A percentile compares a stretch with the other conserved stretches of the same genome.
These are phyloP conservation scores for Triticum dicoccoides DNA, from an alignment of 176 grass and related monocot genomes.

Conservation along the genomic window DNA sequence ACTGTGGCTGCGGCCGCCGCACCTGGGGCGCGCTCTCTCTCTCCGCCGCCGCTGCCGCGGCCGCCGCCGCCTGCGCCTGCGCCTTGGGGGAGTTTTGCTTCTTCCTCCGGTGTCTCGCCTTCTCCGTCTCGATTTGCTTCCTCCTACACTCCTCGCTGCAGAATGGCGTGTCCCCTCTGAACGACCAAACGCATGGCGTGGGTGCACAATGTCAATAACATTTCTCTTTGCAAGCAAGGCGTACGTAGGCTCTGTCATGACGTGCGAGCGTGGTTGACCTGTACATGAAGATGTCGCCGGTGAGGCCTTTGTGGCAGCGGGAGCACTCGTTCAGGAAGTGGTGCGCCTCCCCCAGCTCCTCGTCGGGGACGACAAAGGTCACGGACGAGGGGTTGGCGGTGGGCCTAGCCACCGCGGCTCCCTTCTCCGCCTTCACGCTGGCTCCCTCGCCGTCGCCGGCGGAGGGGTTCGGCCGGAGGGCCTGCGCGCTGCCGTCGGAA, in stretches of 20 bases:
- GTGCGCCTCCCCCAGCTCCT: slow-evolving; percentile 39
- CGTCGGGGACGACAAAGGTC: slow-evolving; percentile 40
- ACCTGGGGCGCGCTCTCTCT: slow-evolving; percentile 20
- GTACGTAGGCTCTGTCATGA: background rate
- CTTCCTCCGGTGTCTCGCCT: slow-evolving; percentile 46
- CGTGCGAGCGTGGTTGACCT: slow-evolving; percentile 18
- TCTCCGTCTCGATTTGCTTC: slow-evolving; percentile 75
- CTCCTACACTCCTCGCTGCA: slow-evolving; percentile 93
- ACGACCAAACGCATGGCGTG: background rate
- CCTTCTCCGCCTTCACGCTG: slow-evolving; percentile 5
- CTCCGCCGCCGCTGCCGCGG: background rate
- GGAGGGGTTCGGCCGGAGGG: slow-evolving; percentile 16
- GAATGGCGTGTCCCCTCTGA: slow-evolving; percentile 86
- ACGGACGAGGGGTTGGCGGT: slow-evolving; percentile 21
- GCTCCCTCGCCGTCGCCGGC: background rate
- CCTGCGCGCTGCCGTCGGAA: slow-evolving; percentile 36
- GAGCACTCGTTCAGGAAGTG: slow-evolving; percentile 55
- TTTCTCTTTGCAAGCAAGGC: background rate
- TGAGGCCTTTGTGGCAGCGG: slow-evolving; percentile 47
- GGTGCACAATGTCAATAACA: background rate
- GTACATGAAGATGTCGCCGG: slow-evolving; percentile 66
- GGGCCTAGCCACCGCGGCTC: slow-evolving; percentile 6
- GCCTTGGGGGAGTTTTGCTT: slow-evolving; percentile 38
- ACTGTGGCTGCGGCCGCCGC: slow-evolving; percentile 33
- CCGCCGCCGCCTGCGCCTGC: background rate